Evolutionary conservation across 305 asterid genomes (phyloP).

Genomic region (Solanum hybrid): DNA sequence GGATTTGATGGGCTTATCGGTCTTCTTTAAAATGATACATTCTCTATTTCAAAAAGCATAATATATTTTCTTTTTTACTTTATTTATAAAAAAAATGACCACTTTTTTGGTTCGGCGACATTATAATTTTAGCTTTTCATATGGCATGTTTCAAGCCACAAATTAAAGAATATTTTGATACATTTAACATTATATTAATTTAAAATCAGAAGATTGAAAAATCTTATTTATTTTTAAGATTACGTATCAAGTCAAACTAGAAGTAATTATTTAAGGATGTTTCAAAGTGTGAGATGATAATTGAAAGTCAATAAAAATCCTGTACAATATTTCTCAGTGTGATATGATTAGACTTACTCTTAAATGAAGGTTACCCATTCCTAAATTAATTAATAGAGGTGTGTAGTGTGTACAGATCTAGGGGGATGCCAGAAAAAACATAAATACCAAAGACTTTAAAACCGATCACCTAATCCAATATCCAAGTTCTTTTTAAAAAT

Average conservation of each 20-base stretch:
- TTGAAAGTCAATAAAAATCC: not conserved
- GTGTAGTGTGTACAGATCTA: not conserved
- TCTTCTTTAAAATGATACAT: not conserved
- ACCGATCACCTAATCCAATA: not conserved
- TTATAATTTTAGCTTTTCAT: no score
- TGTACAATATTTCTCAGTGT: not conserved
- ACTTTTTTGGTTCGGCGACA: no score
- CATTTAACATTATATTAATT: not conserved
- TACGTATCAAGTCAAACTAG: not conserved
- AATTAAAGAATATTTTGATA: no score
- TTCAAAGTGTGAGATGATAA: not conserved
- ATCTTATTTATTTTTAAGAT: no score
- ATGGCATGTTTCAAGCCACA: no score
- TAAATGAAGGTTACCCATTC: not conserved
- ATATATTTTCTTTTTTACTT: no score
- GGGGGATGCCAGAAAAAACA: not conserved
- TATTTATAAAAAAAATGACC: no score
- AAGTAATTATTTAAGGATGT: not conserved
- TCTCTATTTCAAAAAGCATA: not conserved
- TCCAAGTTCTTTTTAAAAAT: not conserved
- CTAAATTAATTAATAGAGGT: not conserved
- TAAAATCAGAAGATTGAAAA: no score
- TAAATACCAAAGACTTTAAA: not conserved
- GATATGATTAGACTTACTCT: not conserved
- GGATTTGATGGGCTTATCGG: not conserved